Evolutionary conservation across 225 moss, liverwort and hornwort species (phyloP).

Genomic region (Neckera pumila): DNA sequence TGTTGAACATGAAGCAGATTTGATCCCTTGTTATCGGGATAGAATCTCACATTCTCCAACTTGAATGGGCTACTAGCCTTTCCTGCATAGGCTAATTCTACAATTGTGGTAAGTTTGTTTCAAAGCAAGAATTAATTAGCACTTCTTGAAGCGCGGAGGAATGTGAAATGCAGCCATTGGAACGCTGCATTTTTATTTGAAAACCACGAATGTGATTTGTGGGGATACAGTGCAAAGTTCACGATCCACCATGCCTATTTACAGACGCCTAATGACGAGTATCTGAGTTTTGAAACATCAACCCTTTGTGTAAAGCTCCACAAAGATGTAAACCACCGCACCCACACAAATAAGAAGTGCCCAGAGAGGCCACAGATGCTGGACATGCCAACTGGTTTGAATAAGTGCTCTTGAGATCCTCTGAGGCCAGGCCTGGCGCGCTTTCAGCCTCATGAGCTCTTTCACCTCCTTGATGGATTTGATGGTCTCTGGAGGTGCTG

Average conservation of each 20-base stretch:
- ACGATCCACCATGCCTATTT: background rate
- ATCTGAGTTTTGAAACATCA: background rate
- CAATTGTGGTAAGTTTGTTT: background rate
- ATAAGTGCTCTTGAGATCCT: background rate
- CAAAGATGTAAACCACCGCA: background rate
- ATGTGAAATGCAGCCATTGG: background rate
- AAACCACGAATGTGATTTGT: background rate
- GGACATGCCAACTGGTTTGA: background rate
- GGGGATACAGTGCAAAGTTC: background rate
- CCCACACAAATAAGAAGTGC: background rate
- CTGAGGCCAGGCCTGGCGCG: background rate
- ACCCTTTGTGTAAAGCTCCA: background rate
- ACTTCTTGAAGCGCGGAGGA: background rate
- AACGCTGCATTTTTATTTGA: background rate
- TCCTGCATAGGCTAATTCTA: background rate
- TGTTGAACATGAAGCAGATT: background rate
- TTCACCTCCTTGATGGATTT: background rate
- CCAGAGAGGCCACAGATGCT: background rate
- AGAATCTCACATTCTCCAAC: background rate
- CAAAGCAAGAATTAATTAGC: background rate
- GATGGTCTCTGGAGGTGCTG: background rate
- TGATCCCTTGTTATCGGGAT: background rate
- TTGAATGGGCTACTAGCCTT: background rate
- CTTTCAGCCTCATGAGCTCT: background rate
- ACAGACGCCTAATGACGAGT: background rate